Base-by-base conservation (phyloP, 495 filamentous ascomycete species). In the Podospora australis region DNA sequence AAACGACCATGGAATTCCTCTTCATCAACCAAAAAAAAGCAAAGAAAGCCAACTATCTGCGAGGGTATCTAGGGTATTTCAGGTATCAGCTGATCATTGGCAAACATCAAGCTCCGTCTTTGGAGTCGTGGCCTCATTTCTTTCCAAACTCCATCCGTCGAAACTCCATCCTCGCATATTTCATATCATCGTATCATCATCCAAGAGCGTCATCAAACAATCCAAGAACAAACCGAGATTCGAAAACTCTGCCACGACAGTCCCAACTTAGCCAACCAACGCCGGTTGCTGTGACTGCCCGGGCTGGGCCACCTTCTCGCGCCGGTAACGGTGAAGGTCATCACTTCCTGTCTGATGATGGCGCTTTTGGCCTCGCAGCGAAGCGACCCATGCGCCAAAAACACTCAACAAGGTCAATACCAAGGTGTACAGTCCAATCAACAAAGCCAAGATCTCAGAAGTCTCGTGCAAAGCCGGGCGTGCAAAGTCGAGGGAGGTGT, bases 391-490 rank as follows among this genome's bases (percentile, higher is more conserved):
- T 20, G 46, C 56, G 2, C 53, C 52, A 1, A 63, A 2, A 3
- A 63, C 49, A 24, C 59, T 63, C 49, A 63, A 19, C 20, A 51
- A 5, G 21, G 52, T 57, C 51, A 63, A 29, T 2, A 52, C 54
- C n/a, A 63, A 23, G 16, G 55, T 41, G 38, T 58, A 60, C 41
- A 63, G 14, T n/a, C 57, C 60, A 14, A 63, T 51, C 30, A 63
- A 29, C 11, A 60, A 53, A 0, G 48, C 60, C 44, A 63, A 22
- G 36, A 63, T 58, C 53, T 60, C 60, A 6, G 60, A 36, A 11
- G 60, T 63, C 53, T 63, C 57, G 22, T 56, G 60, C 4, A 63
- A 45, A 16, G 57, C 55, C 16, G 57, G 50, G 21, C 60, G 23
- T 1, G 52, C 57, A 49, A 60, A 63, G 48, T 63, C 60, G 19